Conservation (phyloP, 2,329 filamentous ascomycete genomes). For the Karstenula rhodostoma region DNA sequence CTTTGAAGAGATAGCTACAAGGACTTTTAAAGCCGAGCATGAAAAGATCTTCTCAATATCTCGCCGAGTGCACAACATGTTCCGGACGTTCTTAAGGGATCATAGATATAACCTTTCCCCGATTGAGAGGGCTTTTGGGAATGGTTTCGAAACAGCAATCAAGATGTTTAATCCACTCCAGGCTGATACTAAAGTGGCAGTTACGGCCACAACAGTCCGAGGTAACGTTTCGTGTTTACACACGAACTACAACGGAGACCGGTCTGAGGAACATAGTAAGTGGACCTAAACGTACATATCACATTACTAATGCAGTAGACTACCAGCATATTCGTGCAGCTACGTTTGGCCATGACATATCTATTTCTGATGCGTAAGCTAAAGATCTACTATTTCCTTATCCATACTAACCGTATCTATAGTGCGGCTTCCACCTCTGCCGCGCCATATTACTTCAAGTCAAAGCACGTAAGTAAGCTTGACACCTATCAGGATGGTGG, state of each 20-base stretch:
- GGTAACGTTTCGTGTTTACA: conserved; percentile 29
- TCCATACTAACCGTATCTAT: conserved; percentile 3
- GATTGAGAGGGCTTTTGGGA: conserved; percentile 32
- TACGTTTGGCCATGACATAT: conserved; percentile 24
- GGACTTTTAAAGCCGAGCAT: conserved; percentile 24
- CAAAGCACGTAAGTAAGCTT: conserved; percentile 29
- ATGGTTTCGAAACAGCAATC: conserved; percentile 9
- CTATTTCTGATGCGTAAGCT: conserved; percentile 34
- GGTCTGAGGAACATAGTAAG: conserved; percentile 2
- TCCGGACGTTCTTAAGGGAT: conserved; percentile 32
- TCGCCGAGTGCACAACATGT: conserved; percentile 19
- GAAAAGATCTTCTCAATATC: conserved; percentile 18
- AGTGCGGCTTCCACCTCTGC: conserved; percentile 40
- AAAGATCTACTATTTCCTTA: neutral
- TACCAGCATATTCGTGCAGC: conserved; percentile 30
- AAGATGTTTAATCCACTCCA: conserved; percentile 34
- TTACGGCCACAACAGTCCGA: conserved; percentile 31
- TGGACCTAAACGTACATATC: neutral
- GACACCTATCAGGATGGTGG: conserved; percentile 40
- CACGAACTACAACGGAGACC: conserved; percentile 33
- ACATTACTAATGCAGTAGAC: conserved; percentile 14
- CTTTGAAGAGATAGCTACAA: conserved; percentile 30
- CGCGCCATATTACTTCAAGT: conserved; percentile 39
- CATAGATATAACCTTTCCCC: conserved; percentile 27
- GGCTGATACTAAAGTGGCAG: conserved; percentile 32